Evolutionary conservation across 352 stramenopile genomes (phyloP), one percentile per base, ranked within the genome.

Genomic region (Globisporangium okanoganense): DNA sequence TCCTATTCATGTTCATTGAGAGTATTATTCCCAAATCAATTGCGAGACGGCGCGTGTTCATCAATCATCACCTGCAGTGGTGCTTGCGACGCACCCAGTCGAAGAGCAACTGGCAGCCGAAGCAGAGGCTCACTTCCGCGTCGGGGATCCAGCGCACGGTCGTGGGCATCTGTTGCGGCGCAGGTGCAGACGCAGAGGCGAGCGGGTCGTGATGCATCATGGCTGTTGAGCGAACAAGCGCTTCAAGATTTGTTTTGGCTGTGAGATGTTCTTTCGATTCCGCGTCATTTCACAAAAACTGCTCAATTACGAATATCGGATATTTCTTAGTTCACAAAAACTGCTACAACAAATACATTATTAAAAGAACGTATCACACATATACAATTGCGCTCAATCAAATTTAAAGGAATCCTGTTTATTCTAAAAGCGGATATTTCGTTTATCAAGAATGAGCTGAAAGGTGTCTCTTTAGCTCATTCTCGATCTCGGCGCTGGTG

Each of bases 41-140:
- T 36, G 31, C 31, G 3, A 36, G 12, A 36, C 31, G n/a, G 31
- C 31, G 31, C 12, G 31, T 36, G 31, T 18, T 18, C 22, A 8
- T 29, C 8, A 12, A 16, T 16, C 36, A 38, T 25, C 66, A 82
- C 73, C 90, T 77, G 74, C 91, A 97, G 71, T 97, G 88, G 66
- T 97, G 91, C 56, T 94, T 92, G 61, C 86, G 86, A 7, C 87
- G 87, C 64, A 92, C 77, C 86, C 86, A 95, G 71, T 95, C 86
- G 66, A 95, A 95, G 56, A 92, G 73, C 54, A 94, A 73, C 40
- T 90, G 78, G 47, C 86, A 95, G 56, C 78, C 72, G 41, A 75
- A 75, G 72, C 86, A 95, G 35, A 93, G 68, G 38, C 71, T 90
- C 61, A 89, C 84, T 61, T 94, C 86, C 22, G 75, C 82, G 56